Evolutionary conservation across 495 filamentous ascomycete species (phyloP).

Genomic region (Entonaema liquescens): DNA sequence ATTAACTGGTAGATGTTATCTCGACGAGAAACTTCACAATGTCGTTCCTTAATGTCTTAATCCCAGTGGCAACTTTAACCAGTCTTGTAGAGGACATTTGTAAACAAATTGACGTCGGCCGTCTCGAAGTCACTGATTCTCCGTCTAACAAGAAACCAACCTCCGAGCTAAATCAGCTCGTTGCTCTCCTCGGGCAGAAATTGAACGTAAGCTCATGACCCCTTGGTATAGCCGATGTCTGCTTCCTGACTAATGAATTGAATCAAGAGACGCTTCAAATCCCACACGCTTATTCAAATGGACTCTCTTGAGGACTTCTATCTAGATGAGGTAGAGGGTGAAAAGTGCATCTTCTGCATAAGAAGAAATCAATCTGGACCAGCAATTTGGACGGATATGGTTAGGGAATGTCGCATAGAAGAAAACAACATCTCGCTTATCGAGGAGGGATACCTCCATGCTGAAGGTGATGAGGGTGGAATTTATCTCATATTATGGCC

Average conservation of each 20-base stretch:
- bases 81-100: conserved; percentile 1
- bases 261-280: not conserved
- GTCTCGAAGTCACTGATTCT: not conserved
- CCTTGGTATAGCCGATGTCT: not conserved
- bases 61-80: not conserved
- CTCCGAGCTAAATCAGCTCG: not conserved
- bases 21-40: not conserved
- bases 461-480: not conserved
- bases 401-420: not conserved
- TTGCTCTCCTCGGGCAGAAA: not conserved
- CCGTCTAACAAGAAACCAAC: conserved; percentile 1
- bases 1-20: not conserved
- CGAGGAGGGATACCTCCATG: conserved; percentile 7
- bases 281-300: not conserved
- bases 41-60: conserved; percentile 2
- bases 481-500: conserved; percentile 8
- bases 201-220: not conserved
- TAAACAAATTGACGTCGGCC: conserved; percentile 1
- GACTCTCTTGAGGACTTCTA: not conserved
- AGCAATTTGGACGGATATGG: conserved; percentile 1
- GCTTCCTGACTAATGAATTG: not conserved
- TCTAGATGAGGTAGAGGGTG: not conserved
- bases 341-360: conserved; percentile 8
- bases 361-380: not conserved
- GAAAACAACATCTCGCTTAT: conserved; percentile 2